Evolutionary conservation across 2,329 filamentous ascomycete genomes (phyloP), one percentile per base, ranked within the genome.

Genomic region (Thielaviopsis musarum): DNA sequence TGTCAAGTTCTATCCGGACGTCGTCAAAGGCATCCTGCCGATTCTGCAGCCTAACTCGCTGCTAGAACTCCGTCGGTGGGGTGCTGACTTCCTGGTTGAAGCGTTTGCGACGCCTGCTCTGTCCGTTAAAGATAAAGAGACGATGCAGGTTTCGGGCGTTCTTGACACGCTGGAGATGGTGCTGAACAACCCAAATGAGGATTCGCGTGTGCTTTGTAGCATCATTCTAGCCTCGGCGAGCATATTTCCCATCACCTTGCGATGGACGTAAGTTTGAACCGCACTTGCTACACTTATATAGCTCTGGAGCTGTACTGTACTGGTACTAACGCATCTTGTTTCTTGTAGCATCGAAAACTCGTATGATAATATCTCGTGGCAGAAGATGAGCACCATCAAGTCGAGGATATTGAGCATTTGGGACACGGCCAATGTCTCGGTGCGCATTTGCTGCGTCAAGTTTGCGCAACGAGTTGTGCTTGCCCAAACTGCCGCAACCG

Each of bases 391-490:
- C 58, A 80, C 83, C 12, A 91, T 97, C 72, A 98, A 98, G 75
- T 82, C 87, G 59, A 87, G 84, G 66, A 93, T 98, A 65, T 72
- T 98, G 62, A 83, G 82, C 62, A 83, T 93, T 67, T 96, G 94
- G 91, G 91, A 96, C 66, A 80, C 77, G 52, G 84, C 88, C 19
- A 74, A 81, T 15, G 78, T 85, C 13, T 85, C 88, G 2, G 81
- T 97, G 63, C 85, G 85, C 66, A 85, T 97, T 70, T 95, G 90
- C 76, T 97, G 93, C 74, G 85, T 97, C 77, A 98, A 98, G 72
- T 98, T 98, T 70, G 85, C 89, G 45, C 91, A 98, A 73, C 84
- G 88, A 64, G 88, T 97, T 52, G 87, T 98, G 52, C 80, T 96
- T 64, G 88, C 90, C 19, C 91, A 98, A 71, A 96, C 89, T 12